phyloP scores from a whole-genome alignment of 257 asterid species.

The Nicotiana sylvestris region DNA sequence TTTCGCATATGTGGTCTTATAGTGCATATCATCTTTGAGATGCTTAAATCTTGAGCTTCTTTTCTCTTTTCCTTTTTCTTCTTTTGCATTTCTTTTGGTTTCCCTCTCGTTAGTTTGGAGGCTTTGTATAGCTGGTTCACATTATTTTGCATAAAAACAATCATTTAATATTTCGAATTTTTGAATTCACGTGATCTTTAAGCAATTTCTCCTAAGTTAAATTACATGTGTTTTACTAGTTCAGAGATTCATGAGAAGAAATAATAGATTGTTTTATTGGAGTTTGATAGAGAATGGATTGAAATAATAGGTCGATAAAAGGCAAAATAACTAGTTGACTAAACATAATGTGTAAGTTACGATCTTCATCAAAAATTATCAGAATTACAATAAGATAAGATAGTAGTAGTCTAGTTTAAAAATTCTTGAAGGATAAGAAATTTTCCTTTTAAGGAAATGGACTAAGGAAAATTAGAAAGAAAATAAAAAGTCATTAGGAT shows the following conservation, averaged over 20 bases:
- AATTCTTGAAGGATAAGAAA: conserved; percentile 1
- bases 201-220: not conserved
- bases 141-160: not conserved
- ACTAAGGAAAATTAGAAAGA: conserved; percentile 2
- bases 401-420: not conserved
- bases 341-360: not conserved
- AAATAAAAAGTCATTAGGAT: not conserved
- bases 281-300: not conserved
- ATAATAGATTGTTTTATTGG: not conserved
- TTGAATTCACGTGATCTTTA: not conserved
- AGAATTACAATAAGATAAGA: not conserved
- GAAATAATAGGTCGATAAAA: not conserved
- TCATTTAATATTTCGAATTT: not conserved
- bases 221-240: not conserved
- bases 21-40: not conserved
- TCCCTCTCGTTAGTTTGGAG: not conserved
- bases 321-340: not conserved
- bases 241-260: not conserved
- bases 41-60: conserved; percentile 3
- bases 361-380: not conserved
- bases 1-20: not conserved
- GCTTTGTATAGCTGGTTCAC: not conserved
- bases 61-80: not conserved
- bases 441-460: not conserved
- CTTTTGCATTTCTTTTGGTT: conserved; percentile 1